Evolutionary conservation across 495 filamentous ascomycete genomes (phyloP).

Genomic region (Chaetomium fimeti): DNA sequence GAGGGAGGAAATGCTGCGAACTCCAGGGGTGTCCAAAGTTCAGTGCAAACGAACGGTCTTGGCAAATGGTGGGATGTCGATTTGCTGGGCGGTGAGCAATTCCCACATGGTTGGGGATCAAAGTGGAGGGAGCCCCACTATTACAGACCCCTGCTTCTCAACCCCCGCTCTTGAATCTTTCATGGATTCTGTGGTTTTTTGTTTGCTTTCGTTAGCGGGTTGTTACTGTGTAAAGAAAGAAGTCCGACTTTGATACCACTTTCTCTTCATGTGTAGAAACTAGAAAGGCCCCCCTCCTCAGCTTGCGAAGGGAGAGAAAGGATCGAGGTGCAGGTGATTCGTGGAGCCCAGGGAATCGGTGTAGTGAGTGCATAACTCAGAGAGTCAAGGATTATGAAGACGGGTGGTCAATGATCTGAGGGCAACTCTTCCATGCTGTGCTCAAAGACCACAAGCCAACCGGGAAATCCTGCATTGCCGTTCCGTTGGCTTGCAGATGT

Average conservation of each 20-base stretch:
- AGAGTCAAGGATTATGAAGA: neutral
- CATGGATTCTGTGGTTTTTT: no score
- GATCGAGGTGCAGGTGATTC: neutral
- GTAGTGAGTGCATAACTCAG: neutral
- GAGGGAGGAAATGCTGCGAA: neutral
- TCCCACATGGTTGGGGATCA: slow-evolving; percentile 14
- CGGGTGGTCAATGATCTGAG: neutral
- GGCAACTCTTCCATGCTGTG: neutral
- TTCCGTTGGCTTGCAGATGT: neutral
- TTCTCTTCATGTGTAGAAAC: no score
- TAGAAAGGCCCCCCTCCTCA: no score
- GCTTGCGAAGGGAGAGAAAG: neutral
- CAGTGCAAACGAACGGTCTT: neutral
- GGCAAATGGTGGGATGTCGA: neutral
- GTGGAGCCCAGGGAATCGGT: neutral
- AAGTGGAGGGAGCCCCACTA: neutral
- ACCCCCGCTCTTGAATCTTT: slow-evolving; percentile 9
- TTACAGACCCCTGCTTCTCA: neutral
- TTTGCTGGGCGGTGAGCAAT: slow-evolving; percentile 9
- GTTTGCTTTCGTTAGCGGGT: neutral
- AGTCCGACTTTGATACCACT: no score
- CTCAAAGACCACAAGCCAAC: neutral
- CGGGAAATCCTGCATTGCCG: neutral
- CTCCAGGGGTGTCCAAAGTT: neutral
- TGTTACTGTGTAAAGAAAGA: no score